A percentile compares a stretch with the other conserved stretches of the same genome.
These are phyloP conservation scores for Russula sp. DNA, from an alignment of 768 basidiomycete species.

Conservation along the genomic window DNA sequence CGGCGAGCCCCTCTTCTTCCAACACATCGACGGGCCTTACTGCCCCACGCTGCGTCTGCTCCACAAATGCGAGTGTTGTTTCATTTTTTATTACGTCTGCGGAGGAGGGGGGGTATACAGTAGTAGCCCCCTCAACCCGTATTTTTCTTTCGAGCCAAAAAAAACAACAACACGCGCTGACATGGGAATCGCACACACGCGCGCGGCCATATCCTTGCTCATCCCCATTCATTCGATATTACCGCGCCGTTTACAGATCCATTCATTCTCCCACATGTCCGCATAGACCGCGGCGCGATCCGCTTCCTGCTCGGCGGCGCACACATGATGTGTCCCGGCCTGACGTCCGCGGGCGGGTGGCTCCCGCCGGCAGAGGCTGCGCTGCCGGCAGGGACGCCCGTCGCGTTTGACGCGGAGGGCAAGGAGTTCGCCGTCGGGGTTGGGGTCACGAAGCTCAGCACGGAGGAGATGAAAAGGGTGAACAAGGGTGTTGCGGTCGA, in stretches of 20 bases:
- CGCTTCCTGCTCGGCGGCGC: conserved; percentile 92
- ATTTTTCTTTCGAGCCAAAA: no score
- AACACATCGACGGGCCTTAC: conserved; percentile 92
- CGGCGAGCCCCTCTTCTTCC: conserved; percentile 86
- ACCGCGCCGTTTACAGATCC: conserved; percentile 56
- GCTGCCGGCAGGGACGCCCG: conserved; percentile 64
- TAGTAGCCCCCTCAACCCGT: no score
- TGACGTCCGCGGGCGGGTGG: conserved; percentile 87
- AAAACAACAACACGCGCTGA: not conserved
- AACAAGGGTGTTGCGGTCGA: conserved; percentile 93
- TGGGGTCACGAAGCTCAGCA: conserved; percentile 73
- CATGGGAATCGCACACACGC: not conserved
- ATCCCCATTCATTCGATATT: not conserved
- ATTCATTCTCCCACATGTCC: conserved; percentile 78
- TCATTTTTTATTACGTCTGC: not conserved
- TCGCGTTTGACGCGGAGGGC: conserved; percentile 94
- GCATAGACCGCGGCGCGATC: conserved; percentile 95
- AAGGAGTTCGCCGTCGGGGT: conserved; percentile 89
- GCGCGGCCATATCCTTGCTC: not conserved
- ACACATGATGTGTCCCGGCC: conserved; percentile 95
- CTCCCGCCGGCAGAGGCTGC: conserved; percentile 69
- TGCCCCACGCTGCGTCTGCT: conserved; percentile 84
- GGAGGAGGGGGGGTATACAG: no score
- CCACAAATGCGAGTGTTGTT: conserved; percentile 69
- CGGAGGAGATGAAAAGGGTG: conserved; percentile 83